Evolutionary conservation across 371 early-diverging fungal species (phyloP), one percentile per base, ranked within the genome.

Genomic region (Mucor circinelloides): DNA sequence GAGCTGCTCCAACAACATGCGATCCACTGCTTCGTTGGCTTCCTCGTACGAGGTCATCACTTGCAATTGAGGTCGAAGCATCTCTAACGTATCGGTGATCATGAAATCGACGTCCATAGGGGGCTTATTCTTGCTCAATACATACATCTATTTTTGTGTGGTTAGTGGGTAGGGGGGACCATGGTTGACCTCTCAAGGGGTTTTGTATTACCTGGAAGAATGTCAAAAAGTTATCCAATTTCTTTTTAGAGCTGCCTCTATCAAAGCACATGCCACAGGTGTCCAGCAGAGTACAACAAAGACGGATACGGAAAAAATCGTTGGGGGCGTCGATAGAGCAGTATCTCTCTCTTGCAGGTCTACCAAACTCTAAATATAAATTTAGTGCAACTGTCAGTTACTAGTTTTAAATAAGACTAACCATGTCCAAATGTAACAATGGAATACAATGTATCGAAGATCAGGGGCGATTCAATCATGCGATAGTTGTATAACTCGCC

Each of bases 281-380:
- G 56, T 94, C 94, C 7, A 99, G 85, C 21, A 98, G 67, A 0
- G 93, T 90, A 81, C 95, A 95, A 59, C 88, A 87, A 6, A 99
- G 81, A 23, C 97, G 90, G 23, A 96, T 87, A 32, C 99, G 91
- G 89, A 99, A 98, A 73, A 92, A 96, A 75, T 98, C 98, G 69
- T 89, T 77, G 10, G 94, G 90, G 4, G 90, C 83, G 70, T 99
- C 99, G 13, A 94, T 75, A 4, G 87, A 83, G 63, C 87, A 89
- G 23, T 79, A 80, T 6, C 86, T 81, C 15, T 86, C 90, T 42
- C 85, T 88, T 6, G 84, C 78, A 25, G 94, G 92, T 30, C 95
- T 73, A 17, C 95, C 94, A 60, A 86, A 87, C 13, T 92, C 89
- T 88, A 40, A 44, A 30, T 32, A 46, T 17, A 50, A 52, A 40